Base-by-base conservation (phyloP, 495 filamentous ascomycete species). In the Neurospora africana region DNA sequence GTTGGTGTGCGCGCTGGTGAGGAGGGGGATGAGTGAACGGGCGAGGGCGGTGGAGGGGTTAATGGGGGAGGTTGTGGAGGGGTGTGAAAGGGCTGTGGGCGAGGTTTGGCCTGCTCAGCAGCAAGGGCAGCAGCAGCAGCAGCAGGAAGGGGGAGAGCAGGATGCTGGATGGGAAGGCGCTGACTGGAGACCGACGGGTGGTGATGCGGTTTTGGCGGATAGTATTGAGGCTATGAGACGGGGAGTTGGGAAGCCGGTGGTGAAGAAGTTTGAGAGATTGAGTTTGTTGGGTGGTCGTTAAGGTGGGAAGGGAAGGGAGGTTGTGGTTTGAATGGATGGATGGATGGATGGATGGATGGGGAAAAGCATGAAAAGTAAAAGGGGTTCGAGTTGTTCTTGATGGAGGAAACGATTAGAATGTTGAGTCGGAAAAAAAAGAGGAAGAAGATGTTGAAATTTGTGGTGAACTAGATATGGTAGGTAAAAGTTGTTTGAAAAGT, bases 11-110 rank as follows among this genome's bases (percentile, higher is more conserved):
- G 92, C 89, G 1, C 80, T 97, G 71, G 82, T 92, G 74, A 86
- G 93, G 69, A 85, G 95, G 17, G 87, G 86, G 27, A 98, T 98
- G 95, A 84, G 91, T 40, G 95, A 98, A 83, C 87, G 93, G 35
- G 94, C 93, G 17, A 83, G 87, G 23, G 92, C 93, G 4, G 84
- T 97, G 40, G 91, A 96, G 82, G 85, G 84, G 53, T 82, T 89
- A 40, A 86, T 93, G 83, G 85, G 82, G 39, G 91, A 93, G 76
- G 89, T 97, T 9, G 79, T 92, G 61, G 89, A 87, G 53, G 84
- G 87, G 75, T 95, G 93, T 79, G 78, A 79, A 72, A 82, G 78
- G 15, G 89, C 87, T 72, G 82, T 92, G 15, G 84, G 79, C 68
- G 91, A 94, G 75, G 89, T 97, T 0, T 95, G 93, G 82, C 82